Evolutionary conservation across 805 yeast genomes (phyloP), one percentile per base, ranked within the genome.

Genomic region (Torulaspora gathmanii): DNA sequence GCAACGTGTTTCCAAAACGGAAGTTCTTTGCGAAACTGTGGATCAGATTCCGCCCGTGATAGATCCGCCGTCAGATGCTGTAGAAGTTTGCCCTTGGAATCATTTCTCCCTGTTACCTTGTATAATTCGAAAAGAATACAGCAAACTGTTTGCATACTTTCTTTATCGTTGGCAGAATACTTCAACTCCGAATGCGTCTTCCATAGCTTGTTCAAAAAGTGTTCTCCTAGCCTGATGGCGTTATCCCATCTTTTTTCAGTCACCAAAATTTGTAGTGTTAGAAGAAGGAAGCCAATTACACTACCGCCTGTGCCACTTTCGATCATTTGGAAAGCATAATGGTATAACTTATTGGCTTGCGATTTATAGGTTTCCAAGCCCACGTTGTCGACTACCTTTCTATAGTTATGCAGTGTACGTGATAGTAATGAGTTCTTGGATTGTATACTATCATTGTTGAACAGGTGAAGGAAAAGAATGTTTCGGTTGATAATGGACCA

Each of bases 1-100:
- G 52, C 64, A 19, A 63, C 46, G 43, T 53, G 60, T 42, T 56
- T 59, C 67, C 65, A 61, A 39, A 63, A 61, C 29, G 50, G 41
- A 17, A 43, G 16, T 20, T 54, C 51, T 10, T 44, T 46, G 7
- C 40, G 9, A 23, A 10, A 16, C 22, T 26, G 20, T 31, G 34
- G 8, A 7, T 17, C 8, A 17, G 17, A 31, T 15, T 31, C 19
- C 11, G 11, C n/a, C 34, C 11, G 6, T 13, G 34, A 31, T 9
- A 31, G 17, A 7, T 41, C 37, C 2, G 20, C 31, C 5, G 16
- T 28, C 7, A 59, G 27, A 23, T 49, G 54, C n/a, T 47, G 42
- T 31, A 62, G 46, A 15, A 62, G 40, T 22, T 39, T 38, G 19
- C 35, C 35, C 28, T 53, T 56, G 1, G 65, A 57, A 15, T 54